phyloP scores from a whole-genome alignment of 2,329 filamentous ascomycete species.

The Alternaria consortialis region DNA sequence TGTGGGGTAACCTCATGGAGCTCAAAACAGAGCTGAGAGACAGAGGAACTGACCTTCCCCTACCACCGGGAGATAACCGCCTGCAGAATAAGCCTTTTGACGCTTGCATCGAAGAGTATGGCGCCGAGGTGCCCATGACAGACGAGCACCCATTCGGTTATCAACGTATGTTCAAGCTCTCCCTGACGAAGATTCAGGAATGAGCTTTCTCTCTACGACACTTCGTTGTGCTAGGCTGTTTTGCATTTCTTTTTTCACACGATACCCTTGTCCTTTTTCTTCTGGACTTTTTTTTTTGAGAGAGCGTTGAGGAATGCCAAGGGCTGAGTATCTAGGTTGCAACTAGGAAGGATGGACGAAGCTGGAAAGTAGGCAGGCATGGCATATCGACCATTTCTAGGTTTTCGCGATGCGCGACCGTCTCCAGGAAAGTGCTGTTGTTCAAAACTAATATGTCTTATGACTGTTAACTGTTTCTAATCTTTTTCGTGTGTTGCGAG shows the following conservation, averaged over 20 bases:
- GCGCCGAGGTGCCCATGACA: constrained; percentile 25
- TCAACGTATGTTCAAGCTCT: constrained; percentile 37
- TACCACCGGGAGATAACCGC: constrained; percentile 34
- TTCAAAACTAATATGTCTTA: background rate
- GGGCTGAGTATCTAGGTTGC: background rate
- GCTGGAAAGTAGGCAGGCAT: background rate
- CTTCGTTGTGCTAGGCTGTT: background rate
- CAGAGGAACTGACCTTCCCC: constrained; percentile 31
- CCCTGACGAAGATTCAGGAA: constrained; percentile 29
- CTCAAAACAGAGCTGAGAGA: constrained; percentile 70
- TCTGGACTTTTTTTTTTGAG: background rate
- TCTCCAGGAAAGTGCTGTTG: too few relatives aligned
- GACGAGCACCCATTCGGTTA: constrained; percentile 27
- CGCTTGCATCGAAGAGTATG: constrained; percentile 38
- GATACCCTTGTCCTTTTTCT: background rate
- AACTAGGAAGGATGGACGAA: background rate
- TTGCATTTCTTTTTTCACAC: background rate
- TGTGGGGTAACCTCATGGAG: constrained; percentile 80
- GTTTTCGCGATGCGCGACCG: background rate
- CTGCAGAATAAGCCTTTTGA: constrained; percentile 57
- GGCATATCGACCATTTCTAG: background rate
- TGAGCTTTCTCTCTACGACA: background rate
- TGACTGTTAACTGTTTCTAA: background rate
- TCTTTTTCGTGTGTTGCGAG: background rate
- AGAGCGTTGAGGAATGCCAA: background rate